A percentile compares a stretch with the other conserved stretches of the same genome.
Evolutionary conservation across 129 eudicot genomes (phyloP).

Genomic region (Saposhnikovia divaricata): DNA sequence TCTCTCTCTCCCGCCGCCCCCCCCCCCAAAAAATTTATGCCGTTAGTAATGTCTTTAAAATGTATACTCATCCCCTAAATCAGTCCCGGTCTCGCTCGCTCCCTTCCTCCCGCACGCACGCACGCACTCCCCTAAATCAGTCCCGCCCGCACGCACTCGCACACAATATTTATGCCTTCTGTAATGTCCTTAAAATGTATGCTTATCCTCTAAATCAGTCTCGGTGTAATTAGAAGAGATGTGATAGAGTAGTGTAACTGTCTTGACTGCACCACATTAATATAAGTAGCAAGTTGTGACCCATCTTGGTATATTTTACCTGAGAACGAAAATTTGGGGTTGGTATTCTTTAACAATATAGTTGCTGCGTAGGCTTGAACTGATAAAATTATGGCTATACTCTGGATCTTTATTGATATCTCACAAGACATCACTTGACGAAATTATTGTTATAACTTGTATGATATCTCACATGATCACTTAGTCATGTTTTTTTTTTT

Average conservation of each 20-base stretch:
- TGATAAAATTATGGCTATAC: not conserved
- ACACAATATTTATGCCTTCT: not conserved
- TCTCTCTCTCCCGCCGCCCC: not conserved
- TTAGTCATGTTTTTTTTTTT: not conserved
- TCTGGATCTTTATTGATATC: not conserved
- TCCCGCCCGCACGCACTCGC: too few species aligned
- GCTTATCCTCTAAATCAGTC: not conserved
- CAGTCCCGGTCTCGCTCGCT: too few species aligned
- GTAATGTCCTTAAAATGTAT: not conserved
- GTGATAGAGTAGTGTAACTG: not conserved
- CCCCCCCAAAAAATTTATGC: not conserved
- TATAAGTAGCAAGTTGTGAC: not conserved
- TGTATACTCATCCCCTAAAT: not conserved
- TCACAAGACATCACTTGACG: not conserved
- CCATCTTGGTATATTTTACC: not conserved
- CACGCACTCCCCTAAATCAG: too few species aligned
- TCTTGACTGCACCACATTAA: not conserved
- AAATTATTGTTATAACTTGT: not conserved
- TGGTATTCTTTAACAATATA: not conserved
- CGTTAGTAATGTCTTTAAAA: not conserved
- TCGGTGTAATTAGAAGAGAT: too few species aligned
- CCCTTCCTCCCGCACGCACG: too few species aligned
- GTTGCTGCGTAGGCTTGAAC: not conserved
- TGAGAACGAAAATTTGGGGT: not conserved
- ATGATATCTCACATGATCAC: not conserved